These are phyloP conservation scores for Ceriops tagal DNA, from an alignment of 345 rosid species.

Conservation along the genomic window DNA sequence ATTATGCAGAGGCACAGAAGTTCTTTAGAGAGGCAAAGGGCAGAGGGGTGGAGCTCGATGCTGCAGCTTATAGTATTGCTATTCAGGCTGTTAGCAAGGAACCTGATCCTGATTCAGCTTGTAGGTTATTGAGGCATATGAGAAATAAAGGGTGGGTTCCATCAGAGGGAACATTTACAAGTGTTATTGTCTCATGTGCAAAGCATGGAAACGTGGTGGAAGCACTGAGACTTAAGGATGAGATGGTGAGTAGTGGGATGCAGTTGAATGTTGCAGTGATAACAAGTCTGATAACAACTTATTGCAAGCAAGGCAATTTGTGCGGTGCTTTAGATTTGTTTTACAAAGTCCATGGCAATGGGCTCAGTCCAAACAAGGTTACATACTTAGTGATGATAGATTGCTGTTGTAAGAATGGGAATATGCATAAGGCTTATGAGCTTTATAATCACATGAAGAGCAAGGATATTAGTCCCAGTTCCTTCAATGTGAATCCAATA, in stretches of 20 bases:
- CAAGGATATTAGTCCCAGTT: constrained; percentile 42
- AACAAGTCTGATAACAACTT: constrained; percentile 65
- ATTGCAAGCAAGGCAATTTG: constrained; percentile 48
- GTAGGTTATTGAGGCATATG: constrained; percentile 58
- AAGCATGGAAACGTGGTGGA: constrained; percentile 56
- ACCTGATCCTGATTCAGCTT: constrained; percentile 38
- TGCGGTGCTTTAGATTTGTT: constrained; percentile 56
- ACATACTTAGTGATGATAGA: constrained; percentile 66
- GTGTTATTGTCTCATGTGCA: constrained; percentile 51
- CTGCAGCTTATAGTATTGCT: constrained; percentile 33
- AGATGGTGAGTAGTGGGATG: constrained; percentile 62
- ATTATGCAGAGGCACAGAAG: constrained; percentile 44
- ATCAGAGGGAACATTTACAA: constrained; percentile 40
- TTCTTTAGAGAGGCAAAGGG: constrained; percentile 41
- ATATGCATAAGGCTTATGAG: constrained; percentile 54
- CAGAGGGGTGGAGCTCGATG: constrained; percentile 51
- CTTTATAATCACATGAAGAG: constrained; percentile 58
- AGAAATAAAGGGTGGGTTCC: constrained; percentile 47
- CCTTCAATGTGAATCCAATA: constrained; percentile 49
- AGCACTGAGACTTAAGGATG: constrained; percentile 69
- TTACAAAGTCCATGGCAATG: constrained; percentile 48
- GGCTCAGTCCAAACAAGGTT: constrained; percentile 54
- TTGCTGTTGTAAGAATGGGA: constrained; percentile 51
- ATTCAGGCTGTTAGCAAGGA: constrained; percentile 49
- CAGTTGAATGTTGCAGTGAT: constrained; percentile 52